phyloP scores from a whole-genome alignment of 2,329 filamentous ascomycete species.

The Diaporthe eres region DNA sequence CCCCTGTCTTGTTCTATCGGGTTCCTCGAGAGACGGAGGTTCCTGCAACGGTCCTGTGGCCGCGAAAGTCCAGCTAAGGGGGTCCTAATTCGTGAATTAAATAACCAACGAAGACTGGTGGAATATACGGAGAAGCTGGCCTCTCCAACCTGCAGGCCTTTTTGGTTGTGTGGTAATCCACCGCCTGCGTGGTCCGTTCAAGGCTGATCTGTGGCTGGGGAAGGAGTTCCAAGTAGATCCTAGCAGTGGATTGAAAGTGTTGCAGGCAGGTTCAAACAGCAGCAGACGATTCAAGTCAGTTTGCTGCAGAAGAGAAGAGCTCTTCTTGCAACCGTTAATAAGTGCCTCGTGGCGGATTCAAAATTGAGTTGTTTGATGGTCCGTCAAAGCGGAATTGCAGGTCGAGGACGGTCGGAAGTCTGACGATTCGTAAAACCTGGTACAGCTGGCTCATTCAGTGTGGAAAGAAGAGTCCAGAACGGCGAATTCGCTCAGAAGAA shows the following conservation, averaged over 20 bases:
- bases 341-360: slow-evolving; percentile 4
- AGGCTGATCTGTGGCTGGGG: background rate
- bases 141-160: slow-evolving; percentile 24
- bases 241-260: background rate
- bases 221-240: background rate
- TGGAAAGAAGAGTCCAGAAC: slow-evolving; percentile 18
- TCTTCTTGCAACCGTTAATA: background rate
- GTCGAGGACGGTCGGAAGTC: slow-evolving; percentile 1
- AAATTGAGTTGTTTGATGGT: slow-evolving; percentile 21
- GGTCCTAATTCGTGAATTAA: background rate
- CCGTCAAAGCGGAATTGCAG: slow-evolving; percentile 22
- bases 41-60: slow-evolving; percentile 8
- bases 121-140: slow-evolving; percentile 13
- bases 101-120: slow-evolving; percentile 7
- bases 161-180: background rate
- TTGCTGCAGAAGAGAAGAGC: background rate
- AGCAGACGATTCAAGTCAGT: background rate
- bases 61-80: slow-evolving; percentile 24
- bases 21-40: slow-evolving; percentile 30
- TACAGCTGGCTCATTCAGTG: background rate
- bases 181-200: slow-evolving; percentile 24
- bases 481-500: background rate
- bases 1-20: slow-evolving; percentile 38
- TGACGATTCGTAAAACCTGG: slow-evolving; percentile 19
- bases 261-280: slow-evolving; percentile 8